A percentile compares a stretch with the other conserved stretches of the same genome.
These are phyloP conservation scores for Claviceps quebecensis DNA, from an alignment of 2,329 filamentous ascomycete genomes.

Conservation along the genomic window DNA sequence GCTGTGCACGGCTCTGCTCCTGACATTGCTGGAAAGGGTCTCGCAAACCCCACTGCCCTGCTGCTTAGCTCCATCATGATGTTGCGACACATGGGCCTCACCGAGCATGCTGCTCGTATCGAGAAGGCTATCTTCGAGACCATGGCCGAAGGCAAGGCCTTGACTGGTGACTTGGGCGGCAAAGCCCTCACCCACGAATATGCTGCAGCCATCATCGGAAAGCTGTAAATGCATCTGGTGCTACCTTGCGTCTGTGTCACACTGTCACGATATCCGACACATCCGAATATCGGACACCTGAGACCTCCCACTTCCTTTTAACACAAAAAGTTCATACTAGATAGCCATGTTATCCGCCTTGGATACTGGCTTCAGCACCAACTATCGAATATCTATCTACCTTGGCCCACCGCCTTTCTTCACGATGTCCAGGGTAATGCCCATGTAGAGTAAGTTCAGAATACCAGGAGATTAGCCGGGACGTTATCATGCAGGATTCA, in stretches of 20 bases:
- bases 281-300: conserved; percentile 4
- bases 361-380: not conserved
- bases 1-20: conserved; percentile 95
- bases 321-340: not conserved
- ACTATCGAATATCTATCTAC: conserved; percentile 1
- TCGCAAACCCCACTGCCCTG: conserved; percentile 94
- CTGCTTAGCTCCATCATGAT: conserved; percentile 98
- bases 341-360: not conserved
- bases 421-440: conserved; percentile 12
- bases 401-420: conserved; percentile 4
- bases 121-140: conserved; percentile 93
- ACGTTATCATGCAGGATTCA: conserved; percentile 12
- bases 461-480: conserved; percentile 12
- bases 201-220: conserved; percentile 74
- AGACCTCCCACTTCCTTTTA: conserved; percentile 1
- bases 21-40: conserved; percentile 88
- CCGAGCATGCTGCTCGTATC: conserved; percentile 71
- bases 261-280: not conserved
- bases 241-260: not conserved
- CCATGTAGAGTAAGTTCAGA: conserved; percentile 18
- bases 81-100: conserved; percentile 94
- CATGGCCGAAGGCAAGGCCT: conserved; percentile 84
- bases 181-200: conserved; percentile 95
- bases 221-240: conserved; percentile 32
- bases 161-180: conserved; percentile 92